Evolutionary conservation across 306 rosid genomes (phyloP).

Genomic region (apple (Malus domestica)): DNA sequence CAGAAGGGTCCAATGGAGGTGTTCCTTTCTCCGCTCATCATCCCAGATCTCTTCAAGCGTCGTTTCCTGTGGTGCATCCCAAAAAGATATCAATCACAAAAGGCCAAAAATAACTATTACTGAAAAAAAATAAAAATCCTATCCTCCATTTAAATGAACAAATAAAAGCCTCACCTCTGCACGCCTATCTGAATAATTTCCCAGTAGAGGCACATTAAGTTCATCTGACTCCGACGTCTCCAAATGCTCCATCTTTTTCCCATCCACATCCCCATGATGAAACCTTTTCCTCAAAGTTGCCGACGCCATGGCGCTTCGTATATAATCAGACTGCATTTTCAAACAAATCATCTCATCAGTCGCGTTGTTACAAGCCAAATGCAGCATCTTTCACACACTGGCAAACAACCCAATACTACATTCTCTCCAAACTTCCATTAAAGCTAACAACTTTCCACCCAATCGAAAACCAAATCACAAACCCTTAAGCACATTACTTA

Average conservation of each 20-base stretch:
- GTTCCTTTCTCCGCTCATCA: slow-evolving; percentile 70
- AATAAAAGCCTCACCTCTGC: slow-evolving; percentile 34
- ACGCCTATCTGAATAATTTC: slow-evolving; percentile 27
- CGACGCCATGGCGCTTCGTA: slow-evolving; percentile 43
- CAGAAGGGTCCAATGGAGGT: slow-evolving; percentile 69
- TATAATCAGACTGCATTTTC: slow-evolving; percentile 25
- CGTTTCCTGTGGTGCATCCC: slow-evolving; percentile 22
- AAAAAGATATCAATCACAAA: slow-evolving; percentile 4
- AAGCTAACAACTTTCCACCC: not conserved
- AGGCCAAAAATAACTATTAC: not conserved
- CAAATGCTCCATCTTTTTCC: slow-evolving; percentile 44
- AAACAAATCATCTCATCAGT: not conserved
- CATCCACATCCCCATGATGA: slow-evolving; percentile 79
- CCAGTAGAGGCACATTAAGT: slow-evolving; percentile 62
- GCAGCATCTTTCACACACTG: not conserved
- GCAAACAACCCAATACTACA: not conserved
- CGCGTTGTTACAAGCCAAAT: not conserved
- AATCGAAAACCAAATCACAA: not conserved
- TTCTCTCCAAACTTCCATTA: not conserved
- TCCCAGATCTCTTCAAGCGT: slow-evolving; percentile 57
- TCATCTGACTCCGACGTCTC: slow-evolving; percentile 47
- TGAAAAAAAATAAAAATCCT: not conserved
- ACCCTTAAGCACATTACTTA: not conserved
- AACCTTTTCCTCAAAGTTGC: slow-evolving; percentile 75
- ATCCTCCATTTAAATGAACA: not conserved